phyloP scores from a whole-genome alignment of 2,329 filamentous ascomycete genomes.

The Epichloe bromicola region DNA sequence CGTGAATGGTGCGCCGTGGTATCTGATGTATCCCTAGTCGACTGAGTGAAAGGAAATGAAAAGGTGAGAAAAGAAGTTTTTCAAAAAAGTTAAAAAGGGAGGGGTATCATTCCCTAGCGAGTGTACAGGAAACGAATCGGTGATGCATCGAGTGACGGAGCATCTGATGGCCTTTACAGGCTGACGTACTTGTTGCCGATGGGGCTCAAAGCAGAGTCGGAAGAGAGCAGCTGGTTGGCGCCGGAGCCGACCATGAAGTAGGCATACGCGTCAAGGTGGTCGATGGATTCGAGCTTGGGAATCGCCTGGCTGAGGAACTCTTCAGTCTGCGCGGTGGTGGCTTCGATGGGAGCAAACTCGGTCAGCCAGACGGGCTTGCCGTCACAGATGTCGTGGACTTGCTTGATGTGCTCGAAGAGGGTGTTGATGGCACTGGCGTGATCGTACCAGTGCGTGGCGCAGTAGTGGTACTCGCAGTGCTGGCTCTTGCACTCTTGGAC shows the following conservation, averaged over 20 bases:
- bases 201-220: constrained; percentile 25
- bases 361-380: constrained; percentile 47
- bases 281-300: constrained; percentile 32
- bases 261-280: constrained; percentile 41
- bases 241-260: constrained; percentile 37
- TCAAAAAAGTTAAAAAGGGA: too few species aligned
- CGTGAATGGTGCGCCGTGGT: constrained; percentile 1
- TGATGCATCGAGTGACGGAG: neutral
- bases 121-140: constrained; percentile 25
- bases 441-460: constrained; percentile 53
- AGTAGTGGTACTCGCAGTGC: constrained; percentile 43
- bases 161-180: constrained; percentile 10
- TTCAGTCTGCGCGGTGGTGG: constrained; percentile 25
- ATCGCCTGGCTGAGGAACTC: constrained; percentile 38
- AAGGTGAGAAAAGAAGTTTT: neutral
- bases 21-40: neutral
- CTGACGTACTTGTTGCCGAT: constrained; percentile 38
- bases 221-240: constrained; percentile 28
- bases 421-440: constrained; percentile 29
- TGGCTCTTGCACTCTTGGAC: neutral
- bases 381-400: constrained; percentile 31
- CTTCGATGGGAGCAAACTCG: constrained; percentile 45
- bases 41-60: neutral
- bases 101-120: constrained; percentile 21
- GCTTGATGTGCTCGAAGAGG: constrained; percentile 41